Conservation (phyloP, 441 rosid genomes). For the Geranium incanum region DNA sequence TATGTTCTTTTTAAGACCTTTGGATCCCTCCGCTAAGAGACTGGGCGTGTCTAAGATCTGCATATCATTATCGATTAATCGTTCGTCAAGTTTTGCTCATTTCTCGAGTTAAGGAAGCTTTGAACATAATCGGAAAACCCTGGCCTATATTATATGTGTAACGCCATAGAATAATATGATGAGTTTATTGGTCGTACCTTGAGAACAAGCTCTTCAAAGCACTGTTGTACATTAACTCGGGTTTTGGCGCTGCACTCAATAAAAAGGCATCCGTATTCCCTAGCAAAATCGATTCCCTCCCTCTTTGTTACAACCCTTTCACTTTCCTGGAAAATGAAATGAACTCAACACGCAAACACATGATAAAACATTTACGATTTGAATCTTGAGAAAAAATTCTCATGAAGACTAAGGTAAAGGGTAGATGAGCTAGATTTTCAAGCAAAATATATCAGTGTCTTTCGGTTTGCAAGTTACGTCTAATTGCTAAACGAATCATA, state of each 20-base stretch:
- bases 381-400: no score
- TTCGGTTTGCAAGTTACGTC: no score
- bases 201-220: conserved; percentile 73
- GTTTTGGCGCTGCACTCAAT: conserved; percentile 75
- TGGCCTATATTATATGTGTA: background rate
- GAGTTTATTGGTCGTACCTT: conserved; percentile 32
- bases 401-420: no score
- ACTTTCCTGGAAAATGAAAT: conserved; percentile 44
- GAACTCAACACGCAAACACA: conserved; percentile 3
- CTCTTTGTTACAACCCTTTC: conserved; percentile 64
- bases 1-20: conserved; percentile 74
- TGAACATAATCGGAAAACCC: background rate
- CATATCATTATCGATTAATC: conserved; percentile 3
- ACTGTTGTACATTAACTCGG: conserved; percentile 59
- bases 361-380: no score
- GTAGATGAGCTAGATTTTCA: background rate
- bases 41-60: conserved; percentile 89
- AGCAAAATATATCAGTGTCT: background rate
- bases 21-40: conserved; percentile 66
- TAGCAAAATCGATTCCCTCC: conserved; percentile 62
- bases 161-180: background rate
- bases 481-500: background rate
- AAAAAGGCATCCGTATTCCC: conserved; percentile 62
- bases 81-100: background rate
- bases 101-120: background rate